Conservation (phyloP, 352 stramenopile genomes). For the Pythium volutum region DNA sequence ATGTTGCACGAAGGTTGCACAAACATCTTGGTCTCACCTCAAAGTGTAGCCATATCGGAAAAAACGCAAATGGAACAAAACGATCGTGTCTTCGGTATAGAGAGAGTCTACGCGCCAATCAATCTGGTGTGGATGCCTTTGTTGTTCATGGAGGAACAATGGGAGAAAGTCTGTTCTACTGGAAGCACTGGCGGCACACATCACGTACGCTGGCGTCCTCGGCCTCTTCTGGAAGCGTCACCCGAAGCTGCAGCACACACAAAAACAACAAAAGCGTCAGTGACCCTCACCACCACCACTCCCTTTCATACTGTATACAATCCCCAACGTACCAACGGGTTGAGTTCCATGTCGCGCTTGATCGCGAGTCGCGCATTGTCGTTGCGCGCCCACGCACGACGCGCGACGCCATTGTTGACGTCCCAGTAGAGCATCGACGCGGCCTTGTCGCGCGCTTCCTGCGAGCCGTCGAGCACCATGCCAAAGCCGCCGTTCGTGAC, state of each 20-base stretch:
- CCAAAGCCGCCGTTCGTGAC: constrained; percentile 89
- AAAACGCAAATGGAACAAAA: not conserved
- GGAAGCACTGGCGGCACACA: constrained; percentile 42
- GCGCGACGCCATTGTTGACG: constrained; percentile 86
- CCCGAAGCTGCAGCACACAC: constrained; percentile 36
- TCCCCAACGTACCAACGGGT: constrained; percentile 52
- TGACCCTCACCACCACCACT: not conserved
- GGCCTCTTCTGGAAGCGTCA: constrained; percentile 50
- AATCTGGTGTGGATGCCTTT: too few relatives aligned
- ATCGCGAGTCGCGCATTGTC: constrained; percentile 83
- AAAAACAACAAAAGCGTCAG: constrained; percentile 20
- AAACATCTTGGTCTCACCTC: not conserved
- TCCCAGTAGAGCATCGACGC: constrained; percentile 84
- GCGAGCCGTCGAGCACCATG: constrained; percentile 81
- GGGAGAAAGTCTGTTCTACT: too few relatives aligned
- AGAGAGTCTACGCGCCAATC: too few relatives aligned
- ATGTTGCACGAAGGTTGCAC: not conserved
- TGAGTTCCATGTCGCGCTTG: constrained; percentile 75
- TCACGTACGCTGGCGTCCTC: constrained; percentile 44
- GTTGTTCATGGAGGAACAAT: too few relatives aligned
- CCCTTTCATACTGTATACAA: not conserved
- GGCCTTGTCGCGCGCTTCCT: constrained; percentile 59
- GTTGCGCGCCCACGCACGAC: constrained; percentile 81
- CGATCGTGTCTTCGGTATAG: too few relatives aligned
- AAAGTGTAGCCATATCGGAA: not conserved